A percentile compares a stretch with the other conserved stretches of the same genome.
phyloP scores from a whole-genome alignment of 108 stramenopile genomes.

The Nannochloropsis oceanica region DNA sequence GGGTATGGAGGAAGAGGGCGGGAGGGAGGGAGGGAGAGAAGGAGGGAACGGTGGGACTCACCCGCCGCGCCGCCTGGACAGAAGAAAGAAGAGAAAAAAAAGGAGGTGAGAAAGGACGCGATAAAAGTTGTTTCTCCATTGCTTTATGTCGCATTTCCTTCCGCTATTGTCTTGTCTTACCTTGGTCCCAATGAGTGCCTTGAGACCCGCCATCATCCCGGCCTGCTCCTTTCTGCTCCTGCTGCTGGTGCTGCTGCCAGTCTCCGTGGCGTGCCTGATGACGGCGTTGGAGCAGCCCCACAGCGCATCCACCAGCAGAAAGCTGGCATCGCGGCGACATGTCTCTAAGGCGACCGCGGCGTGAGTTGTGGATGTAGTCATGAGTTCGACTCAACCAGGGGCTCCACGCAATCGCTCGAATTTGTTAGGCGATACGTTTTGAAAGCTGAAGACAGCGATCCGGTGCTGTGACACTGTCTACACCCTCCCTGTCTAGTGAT shows the following conservation, averaged over 20 bases:
- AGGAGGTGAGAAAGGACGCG: no score
- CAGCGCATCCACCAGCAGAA: constrained; percentile 9
- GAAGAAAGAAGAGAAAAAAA: background rate
- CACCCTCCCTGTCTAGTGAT: no score
- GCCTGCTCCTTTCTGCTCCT: background rate
- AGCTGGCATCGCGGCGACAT: background rate
- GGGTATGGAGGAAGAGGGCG: background rate
- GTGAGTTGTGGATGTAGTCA: no score
- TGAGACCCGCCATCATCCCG: background rate
- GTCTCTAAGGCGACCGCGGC: background rate
- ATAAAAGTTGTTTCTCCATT: no score
- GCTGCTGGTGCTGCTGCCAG: no score
- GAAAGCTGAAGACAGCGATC: no score
- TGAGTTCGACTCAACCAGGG: no score
- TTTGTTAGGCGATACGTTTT: no score
- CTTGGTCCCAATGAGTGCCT: background rate
- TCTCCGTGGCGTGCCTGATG: background rate
- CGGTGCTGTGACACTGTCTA: no score
- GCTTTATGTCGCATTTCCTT: background rate
- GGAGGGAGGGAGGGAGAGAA: background rate
- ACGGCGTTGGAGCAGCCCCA: constrained; percentile 28
- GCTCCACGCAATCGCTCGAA: no score
- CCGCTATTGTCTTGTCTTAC: background rate
- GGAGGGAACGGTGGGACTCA: background rate
- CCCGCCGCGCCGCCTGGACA: background rate